Percentiles rank a stretch among this genome's conserved stretches.
phyloP scores from a whole-genome alignment of 257 asterid genomes.

The Solanum corneliomulleri region DNA sequence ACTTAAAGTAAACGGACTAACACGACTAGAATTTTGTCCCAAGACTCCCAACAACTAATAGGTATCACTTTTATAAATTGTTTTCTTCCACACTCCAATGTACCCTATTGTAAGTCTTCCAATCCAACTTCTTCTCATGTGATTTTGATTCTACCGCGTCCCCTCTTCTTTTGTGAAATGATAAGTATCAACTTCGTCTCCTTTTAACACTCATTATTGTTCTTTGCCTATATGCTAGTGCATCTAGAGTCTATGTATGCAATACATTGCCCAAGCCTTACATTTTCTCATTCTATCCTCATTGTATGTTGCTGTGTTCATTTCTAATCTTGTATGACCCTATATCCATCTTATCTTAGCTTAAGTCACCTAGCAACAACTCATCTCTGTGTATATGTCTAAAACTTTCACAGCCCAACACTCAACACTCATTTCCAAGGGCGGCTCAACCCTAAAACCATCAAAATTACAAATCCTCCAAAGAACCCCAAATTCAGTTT shows the following conservation, averaged over 20 bases:
- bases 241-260: not conserved
- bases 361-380: not conserved
- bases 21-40: not conserved
- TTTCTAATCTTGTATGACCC: not conserved
- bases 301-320: not conserved
- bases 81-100: not conserved
- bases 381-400: not conserved
- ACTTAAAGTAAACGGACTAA: not conserved
- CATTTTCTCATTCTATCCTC: not conserved
- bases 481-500: not conserved
- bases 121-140: not conserved
- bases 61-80: not conserved
- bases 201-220: not conserved
- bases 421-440: not conserved
- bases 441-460: not conserved
- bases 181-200: not conserved
- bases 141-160: not conserved
- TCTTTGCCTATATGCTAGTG: not conserved
- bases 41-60: not conserved
- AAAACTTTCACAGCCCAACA: not conserved
- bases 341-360: not conserved
- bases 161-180: not conserved
- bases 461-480: not conserved
- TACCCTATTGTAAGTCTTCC: not conserved
- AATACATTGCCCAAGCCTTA: not conserved